phyloP scores from a whole-genome alignment of 1,284 basidiomycete genomes.

The Ustilago esculenta region DNA sequence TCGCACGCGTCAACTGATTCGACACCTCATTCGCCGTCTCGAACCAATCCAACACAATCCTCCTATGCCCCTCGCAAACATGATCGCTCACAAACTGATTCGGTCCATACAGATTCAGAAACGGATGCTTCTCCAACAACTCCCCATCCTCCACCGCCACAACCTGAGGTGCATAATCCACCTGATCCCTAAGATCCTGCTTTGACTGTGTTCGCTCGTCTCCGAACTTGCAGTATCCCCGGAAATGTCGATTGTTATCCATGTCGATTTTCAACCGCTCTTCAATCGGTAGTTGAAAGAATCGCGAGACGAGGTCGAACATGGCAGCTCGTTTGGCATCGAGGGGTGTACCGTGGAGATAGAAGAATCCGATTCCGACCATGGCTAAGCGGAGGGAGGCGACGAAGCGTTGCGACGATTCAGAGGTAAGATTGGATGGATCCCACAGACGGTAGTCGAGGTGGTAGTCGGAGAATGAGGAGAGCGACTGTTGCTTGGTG shows the following conservation, averaged over 20 bases:
- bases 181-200: slow-evolving; percentile 54
- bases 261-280: slow-evolving; percentile 43
- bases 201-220: slow-evolving; percentile 47
- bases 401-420: slow-evolving; percentile 32
- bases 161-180: slow-evolving; percentile 38
- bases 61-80: slow-evolving; percentile 16
- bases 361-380: slow-evolving; percentile 58
- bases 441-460: slow-evolving; percentile 43
- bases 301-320: slow-evolving; percentile 37
- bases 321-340: slow-evolving; percentile 18
- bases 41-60: slow-evolving; percentile 45
- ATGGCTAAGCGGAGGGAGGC: slow-evolving; percentile 35
- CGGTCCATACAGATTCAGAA: slow-evolving; percentile 52
- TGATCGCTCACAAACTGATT: slow-evolving; percentile 54
- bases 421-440: slow-evolving; percentile 5
- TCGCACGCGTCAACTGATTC: slow-evolving; percentile 45
- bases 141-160: background rate
- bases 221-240: slow-evolving; percentile 56
- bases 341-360: slow-evolving; percentile 49
- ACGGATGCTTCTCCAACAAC: slow-evolving; percentile 21
- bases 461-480: slow-evolving; percentile 28
- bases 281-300: slow-evolving; percentile 43
- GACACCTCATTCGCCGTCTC: slow-evolving; percentile 23
- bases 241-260: slow-evolving; percentile 47
- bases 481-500: slow-evolving; percentile 26